Percentiles rank a stretch among this genome's conserved stretches.
Conservation (phyloP, 352 stramenopile genomes). For the Paralagenidium karlingii region DNA sequence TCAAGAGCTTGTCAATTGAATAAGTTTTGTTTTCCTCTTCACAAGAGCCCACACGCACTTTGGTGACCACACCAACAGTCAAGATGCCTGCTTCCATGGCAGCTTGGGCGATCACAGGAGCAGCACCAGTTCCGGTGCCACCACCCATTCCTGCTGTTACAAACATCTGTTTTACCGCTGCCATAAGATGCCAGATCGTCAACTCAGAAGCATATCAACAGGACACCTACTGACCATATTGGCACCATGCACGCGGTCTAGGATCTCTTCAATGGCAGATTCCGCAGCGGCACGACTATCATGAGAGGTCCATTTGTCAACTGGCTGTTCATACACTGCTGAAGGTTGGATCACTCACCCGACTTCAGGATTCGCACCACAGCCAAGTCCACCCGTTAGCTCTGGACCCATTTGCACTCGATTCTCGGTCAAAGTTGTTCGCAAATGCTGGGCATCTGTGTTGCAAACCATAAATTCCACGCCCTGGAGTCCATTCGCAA, state of each 20-base stretch:
- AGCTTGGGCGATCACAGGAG: conserved; percentile 73
- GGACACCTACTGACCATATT: conserved; percentile 56
- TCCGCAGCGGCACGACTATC: conserved; percentile 57
- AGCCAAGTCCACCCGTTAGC: conserved; percentile 70
- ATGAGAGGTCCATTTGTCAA: conserved; percentile 2
- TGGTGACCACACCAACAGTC: conserved; percentile 79
- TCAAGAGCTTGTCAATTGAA: neutral
- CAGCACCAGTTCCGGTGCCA: conserved; percentile 70
- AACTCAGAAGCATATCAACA: neutral
- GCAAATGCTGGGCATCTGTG: conserved; percentile 85
- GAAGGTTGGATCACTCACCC: conserved; percentile 14
- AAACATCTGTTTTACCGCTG: conserved; percentile 49
- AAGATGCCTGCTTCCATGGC: conserved; percentile 72
- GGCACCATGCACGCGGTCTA: conserved; percentile 68
- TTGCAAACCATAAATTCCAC: conserved; percentile 87
- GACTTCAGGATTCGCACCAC: conserved; percentile 71
- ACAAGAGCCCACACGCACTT: conserved; percentile 27
- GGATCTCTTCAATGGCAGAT: conserved; percentile 69
- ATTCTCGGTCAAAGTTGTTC: conserved; percentile 84
- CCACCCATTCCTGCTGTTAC: conserved; percentile 79
- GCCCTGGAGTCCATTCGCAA: conserved; percentile 63
- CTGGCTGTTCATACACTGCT: neutral
- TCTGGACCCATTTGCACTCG: conserved; percentile 83
- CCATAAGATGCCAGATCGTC: neutral
- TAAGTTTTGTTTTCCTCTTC: neutral